phyloP scores from a whole-genome alignment of 768 basidiomycete genomes.

The Exsudoporus frostii region DNA sequence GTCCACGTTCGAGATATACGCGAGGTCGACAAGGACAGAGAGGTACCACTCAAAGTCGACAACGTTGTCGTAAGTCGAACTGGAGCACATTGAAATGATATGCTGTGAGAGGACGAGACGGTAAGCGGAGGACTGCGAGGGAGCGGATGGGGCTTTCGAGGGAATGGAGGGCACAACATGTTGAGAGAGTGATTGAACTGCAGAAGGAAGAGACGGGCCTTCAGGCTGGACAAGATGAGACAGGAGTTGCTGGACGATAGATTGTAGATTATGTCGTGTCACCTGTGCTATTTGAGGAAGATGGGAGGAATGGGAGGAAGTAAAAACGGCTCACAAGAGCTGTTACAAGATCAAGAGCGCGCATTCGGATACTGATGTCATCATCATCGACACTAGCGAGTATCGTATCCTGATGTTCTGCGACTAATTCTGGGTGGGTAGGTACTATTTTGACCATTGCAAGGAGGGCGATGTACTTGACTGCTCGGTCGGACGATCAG shows the following conservation, averaged over 20 bases:
- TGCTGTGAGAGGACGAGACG: slow-evolving; percentile 77
- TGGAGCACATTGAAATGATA: slow-evolving; percentile 84
- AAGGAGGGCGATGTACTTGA: slow-evolving; percentile 94
- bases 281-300: slow-evolving; percentile 48
- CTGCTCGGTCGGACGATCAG: slow-evolving; percentile 43
- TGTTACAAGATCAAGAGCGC: slow-evolving; percentile 89
- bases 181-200: slow-evolving; percentile 50
- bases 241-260: slow-evolving; percentile 85
- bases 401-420: slow-evolving; percentile 90
- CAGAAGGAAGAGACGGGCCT: slow-evolving; percentile 51
- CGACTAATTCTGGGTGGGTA: slow-evolving; percentile 83
- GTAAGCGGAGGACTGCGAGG: slow-evolving; percentile 79
- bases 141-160: slow-evolving; percentile 39
- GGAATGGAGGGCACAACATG: slow-evolving; percentile 45
- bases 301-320: background rate
- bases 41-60: slow-evolving; percentile 97
- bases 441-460: slow-evolving; percentile 97
- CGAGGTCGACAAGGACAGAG: slow-evolving; percentile 88
- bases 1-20: slow-evolving; percentile 80
- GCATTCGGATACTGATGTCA: slow-evolving; percentile 94
- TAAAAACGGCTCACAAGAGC: slow-evolving; percentile 66
- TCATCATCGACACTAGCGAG: slow-evolving; percentile 86
- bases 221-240: slow-evolving; percentile 75
- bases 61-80: slow-evolving; percentile 81
- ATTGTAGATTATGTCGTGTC: slow-evolving; percentile 78